Conservation (phyloP, 1,284 basidiomycete species). For the Wallemia hederae region DNA sequence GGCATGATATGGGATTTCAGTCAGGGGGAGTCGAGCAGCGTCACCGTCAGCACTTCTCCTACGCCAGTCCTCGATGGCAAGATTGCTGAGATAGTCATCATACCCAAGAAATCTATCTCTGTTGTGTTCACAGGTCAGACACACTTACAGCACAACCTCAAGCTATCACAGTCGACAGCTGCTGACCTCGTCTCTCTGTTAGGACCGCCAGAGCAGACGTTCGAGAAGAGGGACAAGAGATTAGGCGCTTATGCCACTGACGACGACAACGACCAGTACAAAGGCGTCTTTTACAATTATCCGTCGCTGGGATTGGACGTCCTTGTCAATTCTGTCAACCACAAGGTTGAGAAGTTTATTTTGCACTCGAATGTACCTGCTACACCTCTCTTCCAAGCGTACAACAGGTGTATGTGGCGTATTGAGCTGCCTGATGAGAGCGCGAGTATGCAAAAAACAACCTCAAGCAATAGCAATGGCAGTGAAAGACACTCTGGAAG, state of each 20-base stretch:
- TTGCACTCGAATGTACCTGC: neutral
- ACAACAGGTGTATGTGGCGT: neutral
- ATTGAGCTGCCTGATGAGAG: neutral
- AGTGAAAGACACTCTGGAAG: no score
- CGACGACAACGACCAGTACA: neutral
- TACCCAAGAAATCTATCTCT: neutral
- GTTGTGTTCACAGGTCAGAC: neutral
- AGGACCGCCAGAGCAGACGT: neutral
- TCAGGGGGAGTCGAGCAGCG: neutral
- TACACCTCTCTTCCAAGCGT: constrained; percentile 1
- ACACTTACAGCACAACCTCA: neutral
- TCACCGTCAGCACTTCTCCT: neutral
- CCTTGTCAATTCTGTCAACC: neutral
- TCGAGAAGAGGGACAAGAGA: neutral
- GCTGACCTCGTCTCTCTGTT: neutral
- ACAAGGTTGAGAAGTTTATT: neutral
- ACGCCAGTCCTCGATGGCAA: neutral
- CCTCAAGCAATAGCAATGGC: neutral
- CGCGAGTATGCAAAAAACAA: neutral
- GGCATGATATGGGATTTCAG: neutral
- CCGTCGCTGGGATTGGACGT: neutral
- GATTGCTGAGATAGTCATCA: neutral
- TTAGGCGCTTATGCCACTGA: neutral
- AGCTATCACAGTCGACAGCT: neutral
- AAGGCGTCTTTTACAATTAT: neutral